Evolutionary conservation across 2,329 filamentous ascomycete genomes (phyloP), one percentile per base, ranked within the genome.

Genomic region (Fusarium sp.): DNA sequence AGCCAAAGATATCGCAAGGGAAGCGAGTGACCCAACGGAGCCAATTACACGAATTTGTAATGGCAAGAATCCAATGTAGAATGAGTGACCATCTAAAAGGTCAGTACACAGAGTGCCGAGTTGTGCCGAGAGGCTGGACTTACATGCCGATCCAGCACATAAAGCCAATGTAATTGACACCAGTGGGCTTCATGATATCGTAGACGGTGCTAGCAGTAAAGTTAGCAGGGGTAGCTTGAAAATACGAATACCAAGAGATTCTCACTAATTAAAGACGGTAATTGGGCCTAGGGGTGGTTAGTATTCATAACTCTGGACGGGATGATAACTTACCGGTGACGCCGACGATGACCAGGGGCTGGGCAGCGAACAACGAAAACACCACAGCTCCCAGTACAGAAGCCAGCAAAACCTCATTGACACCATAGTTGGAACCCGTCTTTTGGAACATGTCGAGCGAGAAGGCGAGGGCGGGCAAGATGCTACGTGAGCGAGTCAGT

Each of bases 391-490:
- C 93, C 7, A 97, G 83, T 2, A 96, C 93, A 2, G 92, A 96
- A 6, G 93, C 86, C 36, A 97, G 83, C n/a, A 97, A 83, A 2
- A 96, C 93, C 80, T 97, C 93, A 77, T 97, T 97, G 62, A 97
- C 93, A 55, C 93, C 93, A 75, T 93, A 97, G 71, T 91, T 91
- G 79, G 90, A 91, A 66, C 90, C 83, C 0, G 93, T 97, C 80
- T 94, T 95, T 66, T 90, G 91, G 77, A 96, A 96, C 93, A 97
- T 97, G 79, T 97, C 93, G 58, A 97, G 85, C 1, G 92, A 96
- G 81, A 97, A 97, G 51, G 93, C 93, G 64, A 97, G 81, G 1
- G 93, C 93, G 1, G 93, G 93, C 11, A 97, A 81, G 75, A 97
- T 96, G 81, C 92, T 96, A 75, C 57, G 11, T 4, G 10, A 16